These are phyloP conservation scores for Hymenoscyphus repandus DNA, from an alignment of 2,329 filamentous ascomycete species.

Conservation along the genomic window DNA sequence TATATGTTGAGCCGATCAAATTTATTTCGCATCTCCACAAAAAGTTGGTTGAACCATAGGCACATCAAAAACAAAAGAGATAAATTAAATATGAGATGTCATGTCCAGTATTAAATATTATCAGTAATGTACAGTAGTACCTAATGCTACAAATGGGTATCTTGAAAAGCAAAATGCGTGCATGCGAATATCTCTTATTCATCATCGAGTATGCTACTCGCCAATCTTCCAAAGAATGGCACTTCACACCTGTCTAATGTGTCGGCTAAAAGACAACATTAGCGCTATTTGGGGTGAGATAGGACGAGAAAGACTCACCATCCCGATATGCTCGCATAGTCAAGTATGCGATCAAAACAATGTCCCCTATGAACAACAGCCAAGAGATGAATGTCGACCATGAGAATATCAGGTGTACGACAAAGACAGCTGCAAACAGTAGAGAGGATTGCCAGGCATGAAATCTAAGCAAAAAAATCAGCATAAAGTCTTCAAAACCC, in stretches of 20 bases:
- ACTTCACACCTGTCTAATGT: slow-evolving; percentile 59
- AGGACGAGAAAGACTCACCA: slow-evolving; percentile 38
- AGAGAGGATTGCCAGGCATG: slow-evolving; percentile 94
- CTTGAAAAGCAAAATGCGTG: too few species aligned
- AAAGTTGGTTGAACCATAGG: neutral
- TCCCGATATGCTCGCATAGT: slow-evolving; percentile 78
- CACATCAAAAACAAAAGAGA: neutral
- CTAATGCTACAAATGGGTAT: slow-evolving; percentile 5
- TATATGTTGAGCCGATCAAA: too few species aligned
- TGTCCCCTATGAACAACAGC: slow-evolving; percentile 71
- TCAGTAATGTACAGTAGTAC: neutral
- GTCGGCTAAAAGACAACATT: slow-evolving; percentile 42
- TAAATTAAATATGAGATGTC: neutral
- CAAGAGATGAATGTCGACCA: slow-evolving; percentile 83
- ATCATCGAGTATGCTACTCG: slow-evolving; percentile 86
- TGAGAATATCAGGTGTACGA: slow-evolving; percentile 79
- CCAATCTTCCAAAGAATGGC: slow-evolving; percentile 78
- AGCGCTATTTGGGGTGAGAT: slow-evolving; percentile 11
- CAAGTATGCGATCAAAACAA: slow-evolving; percentile 71
- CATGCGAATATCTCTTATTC: slow-evolving; percentile 48
- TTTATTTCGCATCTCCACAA: too few species aligned
- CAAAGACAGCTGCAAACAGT: slow-evolving; percentile 68
- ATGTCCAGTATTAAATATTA: slow-evolving; percentile 22
- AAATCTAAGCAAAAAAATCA: slow-evolving; percentile 52
- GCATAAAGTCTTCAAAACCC: neutral